Conservation (phyloP, 371 early-diverging fungal species). For the Mortierella sp. region DNA sequence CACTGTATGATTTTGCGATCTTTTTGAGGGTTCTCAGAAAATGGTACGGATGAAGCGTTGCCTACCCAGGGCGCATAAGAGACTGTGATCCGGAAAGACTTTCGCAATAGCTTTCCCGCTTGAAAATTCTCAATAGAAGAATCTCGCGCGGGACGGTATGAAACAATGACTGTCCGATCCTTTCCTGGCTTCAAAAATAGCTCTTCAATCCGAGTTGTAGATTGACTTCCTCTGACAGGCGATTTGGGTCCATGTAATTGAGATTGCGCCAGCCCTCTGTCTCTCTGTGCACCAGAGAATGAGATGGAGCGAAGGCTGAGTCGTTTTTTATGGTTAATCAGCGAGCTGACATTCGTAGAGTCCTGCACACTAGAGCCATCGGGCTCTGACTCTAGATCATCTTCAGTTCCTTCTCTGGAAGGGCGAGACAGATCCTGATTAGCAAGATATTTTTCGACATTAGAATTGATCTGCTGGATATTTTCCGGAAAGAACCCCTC, state of each 20-base stretch:
- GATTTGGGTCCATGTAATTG: constrained; percentile 52
- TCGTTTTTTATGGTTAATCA: constrained; percentile 37
- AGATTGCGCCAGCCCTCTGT: constrained; percentile 38
- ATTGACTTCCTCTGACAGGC: constrained; percentile 60
- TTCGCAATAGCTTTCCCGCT: constrained; percentile 81
- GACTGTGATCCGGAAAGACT: constrained; percentile 85
- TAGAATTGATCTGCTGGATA: constrained; percentile 28
- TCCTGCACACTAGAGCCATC: constrained; percentile 40
- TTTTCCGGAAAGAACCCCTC: constrained; percentile 48
- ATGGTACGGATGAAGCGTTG: constrained; percentile 30
- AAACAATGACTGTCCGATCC: constrained; percentile 86
- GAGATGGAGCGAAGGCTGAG: constrained; percentile 48
- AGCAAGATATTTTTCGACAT: constrained; percentile 50
- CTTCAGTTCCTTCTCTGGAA: constrained; percentile 28
- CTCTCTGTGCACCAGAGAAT: constrained; percentile 45
- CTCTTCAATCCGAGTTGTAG: constrained; percentile 86
- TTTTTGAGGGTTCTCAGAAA: constrained; percentile 64
- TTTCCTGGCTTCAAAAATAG: constrained; percentile 87
- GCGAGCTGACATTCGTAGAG: constrained; percentile 32
- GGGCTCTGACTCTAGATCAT: constrained; percentile 35
- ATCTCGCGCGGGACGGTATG: constrained; percentile 81
- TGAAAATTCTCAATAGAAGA: constrained; percentile 68
- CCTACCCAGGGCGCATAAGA: constrained; percentile 69
- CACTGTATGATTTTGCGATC: constrained; percentile 93
- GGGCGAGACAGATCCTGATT: constrained; percentile 43